Percentiles rank a stretch among this genome's conserved stretches.
phyloP scores from a whole-genome alignment of 2,329 filamentous ascomycete species.

The Trichophyton benhamiae region DNA sequence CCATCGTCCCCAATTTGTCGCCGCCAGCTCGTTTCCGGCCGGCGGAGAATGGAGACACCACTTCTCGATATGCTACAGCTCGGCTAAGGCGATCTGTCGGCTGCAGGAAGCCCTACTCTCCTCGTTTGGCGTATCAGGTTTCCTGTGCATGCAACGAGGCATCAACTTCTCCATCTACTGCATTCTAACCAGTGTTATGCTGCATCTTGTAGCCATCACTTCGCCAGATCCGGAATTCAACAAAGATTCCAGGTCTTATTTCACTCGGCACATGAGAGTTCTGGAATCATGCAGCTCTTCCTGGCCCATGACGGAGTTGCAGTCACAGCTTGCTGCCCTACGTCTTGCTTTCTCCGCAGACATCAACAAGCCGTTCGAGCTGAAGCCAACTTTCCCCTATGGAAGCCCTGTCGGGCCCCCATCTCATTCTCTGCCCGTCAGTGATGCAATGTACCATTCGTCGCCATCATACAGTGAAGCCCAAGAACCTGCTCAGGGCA shows the following conservation, averaged over 20 bases:
- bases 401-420: slow-evolving; percentile 56
- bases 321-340: slow-evolving; percentile 77
- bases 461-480: slow-evolving; percentile 7
- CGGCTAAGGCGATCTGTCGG: slow-evolving; percentile 73
- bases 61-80: slow-evolving; percentile 73
- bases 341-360: slow-evolving; percentile 87
- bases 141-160: slow-evolving; percentile 85
- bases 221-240: slow-evolving; percentile 86
- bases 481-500: not conserved
- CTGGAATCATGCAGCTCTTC: slow-evolving; percentile 70
- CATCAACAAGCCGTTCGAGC: slow-evolving; percentile 67
- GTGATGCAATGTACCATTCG: slow-evolving; percentile 19
- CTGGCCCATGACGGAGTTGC: slow-evolving; percentile 82
- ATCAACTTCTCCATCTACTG: slow-evolving; percentile 95
- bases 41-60: slow-evolving; percentile 77
- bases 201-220: slow-evolving; percentile 86
- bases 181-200: slow-evolving; percentile 78
- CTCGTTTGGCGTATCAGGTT: slow-evolving; percentile 62
- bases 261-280: slow-evolving; percentile 86
- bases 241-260: slow-evolving; percentile 72
- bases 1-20: slow-evolving; percentile 71
- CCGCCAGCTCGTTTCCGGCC: slow-evolving; percentile 56
- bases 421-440: not conserved
- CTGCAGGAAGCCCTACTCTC: slow-evolving; percentile 73
- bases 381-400: slow-evolving; percentile 79